Conservation (phyloP, 176 grass and related monocot species). For the Eragrostis nindensis region DNA sequence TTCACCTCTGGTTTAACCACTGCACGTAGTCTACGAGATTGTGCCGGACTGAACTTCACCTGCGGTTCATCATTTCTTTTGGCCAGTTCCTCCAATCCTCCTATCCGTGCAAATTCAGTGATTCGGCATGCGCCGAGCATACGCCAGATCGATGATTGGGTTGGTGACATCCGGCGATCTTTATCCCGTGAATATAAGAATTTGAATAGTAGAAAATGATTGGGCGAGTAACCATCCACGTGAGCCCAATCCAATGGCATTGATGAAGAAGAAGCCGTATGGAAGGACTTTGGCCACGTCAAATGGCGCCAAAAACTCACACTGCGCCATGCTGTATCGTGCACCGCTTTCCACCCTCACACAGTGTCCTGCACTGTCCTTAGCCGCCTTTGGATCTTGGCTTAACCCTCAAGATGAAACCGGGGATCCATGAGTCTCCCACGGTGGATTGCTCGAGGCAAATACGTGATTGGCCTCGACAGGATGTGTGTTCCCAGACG, state of each 20-base stretch:
- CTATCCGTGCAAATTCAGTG: too few relatives aligned
- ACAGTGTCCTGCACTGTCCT: background rate
- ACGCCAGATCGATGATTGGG: background rate
- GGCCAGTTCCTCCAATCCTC: too few relatives aligned
- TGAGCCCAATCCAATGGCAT: background rate
- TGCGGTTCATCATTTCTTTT: too few relatives aligned
- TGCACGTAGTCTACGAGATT: background rate
- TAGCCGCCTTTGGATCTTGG: background rate
- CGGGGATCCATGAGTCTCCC: too few relatives aligned
- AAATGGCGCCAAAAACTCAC: slow-evolving; percentile 18
- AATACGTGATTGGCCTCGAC: background rate
- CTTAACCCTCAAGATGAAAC: too few relatives aligned
- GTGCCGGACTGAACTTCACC: too few relatives aligned
- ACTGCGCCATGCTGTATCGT: background rate
- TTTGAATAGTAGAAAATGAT: background rate
- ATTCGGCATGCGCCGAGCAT: background rate
- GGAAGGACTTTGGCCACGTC: slow-evolving; percentile 8
- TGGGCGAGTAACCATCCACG: background rate
- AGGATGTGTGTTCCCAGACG: background rate
- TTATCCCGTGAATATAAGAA: background rate
- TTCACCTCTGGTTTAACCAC: too few relatives aligned
- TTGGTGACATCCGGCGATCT: background rate
- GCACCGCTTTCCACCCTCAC: background rate
- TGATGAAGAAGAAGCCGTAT: slow-evolving; percentile 37
- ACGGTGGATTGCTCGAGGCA: background rate